phyloP scores from a whole-genome alignment of 768 basidiomycete genomes.

The Mycena rebaudengoi region DNA sequence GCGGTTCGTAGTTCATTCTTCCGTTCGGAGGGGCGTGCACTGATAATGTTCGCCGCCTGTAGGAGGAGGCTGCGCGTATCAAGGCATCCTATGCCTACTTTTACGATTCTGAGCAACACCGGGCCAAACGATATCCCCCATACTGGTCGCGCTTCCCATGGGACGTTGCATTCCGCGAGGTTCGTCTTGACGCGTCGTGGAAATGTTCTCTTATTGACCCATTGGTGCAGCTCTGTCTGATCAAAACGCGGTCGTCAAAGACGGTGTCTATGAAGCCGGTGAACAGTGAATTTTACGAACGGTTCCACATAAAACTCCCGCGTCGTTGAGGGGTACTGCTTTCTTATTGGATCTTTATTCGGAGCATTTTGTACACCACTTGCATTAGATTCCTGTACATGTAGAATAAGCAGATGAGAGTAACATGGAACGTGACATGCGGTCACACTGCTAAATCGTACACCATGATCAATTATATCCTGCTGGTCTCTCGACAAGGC shows the following conservation, averaged over 20 bases:
- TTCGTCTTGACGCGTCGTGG: constrained; percentile 37
- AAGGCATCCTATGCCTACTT: constrained; percentile 67
- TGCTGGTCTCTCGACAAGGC: constrained; percentile 85
- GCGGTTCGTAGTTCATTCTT: not conserved
- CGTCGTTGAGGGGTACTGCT: too few species aligned
- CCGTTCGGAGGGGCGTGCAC: not conserved
- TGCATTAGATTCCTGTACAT: too few species aligned
- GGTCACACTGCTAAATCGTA: not conserved
- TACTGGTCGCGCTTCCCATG: constrained; percentile 50
- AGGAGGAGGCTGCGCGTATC: constrained; percentile 43
- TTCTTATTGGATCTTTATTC: not conserved
- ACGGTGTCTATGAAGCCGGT: constrained; percentile 46
- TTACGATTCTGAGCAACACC: constrained; percentile 41
- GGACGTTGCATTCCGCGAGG: constrained; percentile 61
- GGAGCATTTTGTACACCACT: constrained; percentile 8
- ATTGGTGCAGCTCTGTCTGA: constrained; percentile 33
- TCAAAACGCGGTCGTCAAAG: constrained; percentile 55
- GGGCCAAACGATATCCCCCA: constrained; percentile 8
- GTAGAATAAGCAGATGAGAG: too few species aligned
- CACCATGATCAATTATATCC: constrained; percentile 78
- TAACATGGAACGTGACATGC: not conserved
- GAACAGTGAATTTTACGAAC: constrained; percentile 53
- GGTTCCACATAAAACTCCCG: constrained; percentile 43
- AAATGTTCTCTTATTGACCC: not conserved
- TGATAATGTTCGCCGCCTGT: not conserved